A percentile compares a stretch with the other conserved stretches of the same genome.
Conservation (phyloP, 2,329 filamentous ascomycete genomes). For the Beauveria sp. region DNA sequence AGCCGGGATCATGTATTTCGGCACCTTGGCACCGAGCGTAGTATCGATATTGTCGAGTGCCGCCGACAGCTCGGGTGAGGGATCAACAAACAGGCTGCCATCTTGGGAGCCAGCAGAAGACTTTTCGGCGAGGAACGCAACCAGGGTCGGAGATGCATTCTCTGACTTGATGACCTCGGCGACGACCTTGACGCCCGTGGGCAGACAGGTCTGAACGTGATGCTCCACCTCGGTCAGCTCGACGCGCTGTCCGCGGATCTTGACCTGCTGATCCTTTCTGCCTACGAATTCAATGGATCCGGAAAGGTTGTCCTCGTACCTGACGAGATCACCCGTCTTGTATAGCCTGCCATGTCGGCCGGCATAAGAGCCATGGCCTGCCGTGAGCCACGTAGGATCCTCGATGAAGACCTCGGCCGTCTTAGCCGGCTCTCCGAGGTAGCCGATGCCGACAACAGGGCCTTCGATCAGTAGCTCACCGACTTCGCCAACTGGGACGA, state of each 20-base stretch:
- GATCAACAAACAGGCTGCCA: slow-evolving; percentile 19
- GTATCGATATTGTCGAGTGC: slow-evolving; percentile 25
- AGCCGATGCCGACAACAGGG: slow-evolving; percentile 55
- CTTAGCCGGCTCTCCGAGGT: slow-evolving; percentile 50
- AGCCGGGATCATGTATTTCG: slow-evolving; percentile 41
- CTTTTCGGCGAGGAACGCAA: slow-evolving; percentile 35
- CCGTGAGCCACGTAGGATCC: slow-evolving; percentile 44
- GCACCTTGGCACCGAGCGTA: slow-evolving; percentile 27
- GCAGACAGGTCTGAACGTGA: slow-evolving; percentile 38
- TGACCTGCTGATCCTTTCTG: slow-evolving; percentile 61
- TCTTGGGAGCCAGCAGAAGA: slow-evolving; percentile 3
- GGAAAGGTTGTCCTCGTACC: slow-evolving; percentile 44
- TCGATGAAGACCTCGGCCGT: slow-evolving; percentile 51
- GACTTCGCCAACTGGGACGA: slow-evolving; percentile 40
- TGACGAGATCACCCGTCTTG: slow-evolving; percentile 53
- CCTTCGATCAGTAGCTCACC: slow-evolving; percentile 50
- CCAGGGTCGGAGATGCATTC: slow-evolving; percentile 35
- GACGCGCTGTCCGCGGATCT: slow-evolving; percentile 57
- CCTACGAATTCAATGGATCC: slow-evolving; percentile 51
- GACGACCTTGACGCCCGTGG: slow-evolving; percentile 33
- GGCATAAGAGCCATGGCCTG: slow-evolving; percentile 25
- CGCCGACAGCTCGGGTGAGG: slow-evolving; percentile 25
- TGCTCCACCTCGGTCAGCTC: slow-evolving; percentile 51
- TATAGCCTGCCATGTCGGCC: slow-evolving; percentile 43
- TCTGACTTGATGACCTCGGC: slow-evolving; percentile 43